Evolutionary conservation across 2,329 filamentous ascomycete species (phyloP).

Genomic region (Cladosporium sp.): DNA sequence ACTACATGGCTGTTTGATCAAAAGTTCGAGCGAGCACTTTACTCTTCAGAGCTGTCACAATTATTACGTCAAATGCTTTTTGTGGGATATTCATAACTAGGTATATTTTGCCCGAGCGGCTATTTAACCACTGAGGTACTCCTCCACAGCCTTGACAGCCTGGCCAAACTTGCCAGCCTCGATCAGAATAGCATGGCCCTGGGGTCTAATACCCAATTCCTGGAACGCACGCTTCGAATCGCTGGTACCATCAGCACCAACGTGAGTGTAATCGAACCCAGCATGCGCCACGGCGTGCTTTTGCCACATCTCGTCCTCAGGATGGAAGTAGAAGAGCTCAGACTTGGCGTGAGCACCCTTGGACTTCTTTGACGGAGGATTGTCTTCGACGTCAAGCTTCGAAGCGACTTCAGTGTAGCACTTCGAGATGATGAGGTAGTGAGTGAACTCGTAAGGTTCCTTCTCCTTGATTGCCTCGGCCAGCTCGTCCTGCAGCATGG

Average conservation of each 20-base stretch:
- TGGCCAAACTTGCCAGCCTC: constrained; percentile 71
- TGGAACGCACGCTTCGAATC: constrained; percentile 95
- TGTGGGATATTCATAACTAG: not conserved
- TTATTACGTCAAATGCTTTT: not conserved
- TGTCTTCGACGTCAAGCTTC: constrained; percentile 64
- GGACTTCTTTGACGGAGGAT: constrained; percentile 57
- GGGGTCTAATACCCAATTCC: constrained; percentile 81
- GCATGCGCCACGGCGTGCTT: constrained; percentile 67
- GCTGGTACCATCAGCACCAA: constrained; percentile 69
- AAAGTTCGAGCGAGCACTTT: not conserved
- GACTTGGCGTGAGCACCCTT: constrained; percentile 48
- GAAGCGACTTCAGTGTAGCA: constrained; percentile 88
- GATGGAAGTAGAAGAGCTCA: constrained; percentile 84
- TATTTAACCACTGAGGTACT: constrained; percentile 56
- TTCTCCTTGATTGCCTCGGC: constrained; percentile 81
- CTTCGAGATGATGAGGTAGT: constrained; percentile 89
- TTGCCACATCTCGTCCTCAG: constrained; percentile 87
- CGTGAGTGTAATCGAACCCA: constrained; percentile 73
- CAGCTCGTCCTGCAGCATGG: constrained; percentile 89
- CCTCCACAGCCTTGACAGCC: constrained; percentile 70
- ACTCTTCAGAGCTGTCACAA: not conserved
- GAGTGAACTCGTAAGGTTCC: constrained; percentile 87
- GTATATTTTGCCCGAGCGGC: not conserved
- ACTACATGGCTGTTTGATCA: not conserved
- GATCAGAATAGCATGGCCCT: constrained; percentile 81